Percentiles rank a stretch among this genome's conserved stretches.
Evolutionary conservation across 2,329 filamentous ascomycete species (phyloP).

Genomic region (Alternaria sp.): DNA sequence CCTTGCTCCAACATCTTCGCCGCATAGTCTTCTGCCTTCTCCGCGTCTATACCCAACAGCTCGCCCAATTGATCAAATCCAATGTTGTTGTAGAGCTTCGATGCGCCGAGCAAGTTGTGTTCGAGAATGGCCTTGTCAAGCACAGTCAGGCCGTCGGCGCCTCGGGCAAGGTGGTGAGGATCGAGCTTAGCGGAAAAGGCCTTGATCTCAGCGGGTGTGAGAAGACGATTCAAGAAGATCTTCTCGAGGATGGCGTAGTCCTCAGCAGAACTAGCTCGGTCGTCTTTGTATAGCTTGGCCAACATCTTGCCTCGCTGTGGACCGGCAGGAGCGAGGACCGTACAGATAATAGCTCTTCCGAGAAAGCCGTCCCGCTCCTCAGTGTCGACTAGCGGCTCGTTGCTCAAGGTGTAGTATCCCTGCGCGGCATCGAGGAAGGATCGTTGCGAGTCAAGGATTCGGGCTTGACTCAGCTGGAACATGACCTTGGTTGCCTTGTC

Average conservation of each 20-base stretch:
- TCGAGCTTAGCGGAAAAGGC: conserved; percentile 82
- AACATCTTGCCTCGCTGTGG: conserved; percentile 82
- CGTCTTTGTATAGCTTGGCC: conserved; percentile 90
- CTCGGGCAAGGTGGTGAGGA: conserved; percentile 89
- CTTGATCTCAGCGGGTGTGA: conserved; percentile 82
- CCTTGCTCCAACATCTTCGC: conserved; percentile 97
- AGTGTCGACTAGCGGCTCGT: conserved; percentile 80
- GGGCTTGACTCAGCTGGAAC: conserved; percentile 90
- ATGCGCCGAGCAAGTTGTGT: conserved; percentile 91
- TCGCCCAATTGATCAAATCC: conserved; percentile 72
- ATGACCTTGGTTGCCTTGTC: conserved; percentile 79
- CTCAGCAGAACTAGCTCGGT: conserved; percentile 75
- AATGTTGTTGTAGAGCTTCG: conserved; percentile 64
- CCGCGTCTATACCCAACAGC: conserved; percentile 78
- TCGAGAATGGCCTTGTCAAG: conserved; percentile 93
- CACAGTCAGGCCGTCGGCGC: conserved; percentile 89
- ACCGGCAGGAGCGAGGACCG: conserved; percentile 89
- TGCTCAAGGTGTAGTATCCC: conserved; percentile 87
- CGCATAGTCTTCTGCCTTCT: conserved; percentile 88
- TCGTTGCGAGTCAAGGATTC: conserved; percentile 89
- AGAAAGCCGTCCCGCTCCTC: conserved; percentile 86
- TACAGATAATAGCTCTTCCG: conserved; percentile 87
- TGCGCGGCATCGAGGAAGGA: conserved; percentile 87
- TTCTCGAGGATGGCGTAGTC: conserved; percentile 94
- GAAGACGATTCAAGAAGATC: conserved; percentile 91